Conservation (phyloP, 2,329 filamentous ascomycete species). For the Trichoderma guizhouense region DNA sequence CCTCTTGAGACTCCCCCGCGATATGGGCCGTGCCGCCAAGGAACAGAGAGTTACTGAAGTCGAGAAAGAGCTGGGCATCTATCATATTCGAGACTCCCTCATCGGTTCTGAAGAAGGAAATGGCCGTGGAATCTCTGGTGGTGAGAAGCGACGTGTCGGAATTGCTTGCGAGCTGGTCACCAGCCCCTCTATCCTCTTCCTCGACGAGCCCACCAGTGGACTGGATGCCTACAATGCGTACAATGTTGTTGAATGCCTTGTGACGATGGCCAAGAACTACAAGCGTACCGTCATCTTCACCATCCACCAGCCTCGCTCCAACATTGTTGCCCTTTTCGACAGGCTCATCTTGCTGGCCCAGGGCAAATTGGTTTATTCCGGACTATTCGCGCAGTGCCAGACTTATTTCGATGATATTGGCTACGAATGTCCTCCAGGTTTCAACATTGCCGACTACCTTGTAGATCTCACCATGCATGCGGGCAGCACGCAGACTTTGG, state of each 20-base stretch:
- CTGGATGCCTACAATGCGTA: conserved; percentile 96
- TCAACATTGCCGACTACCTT: conserved; percentile 98
- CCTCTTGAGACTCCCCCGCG: conserved; percentile 81
- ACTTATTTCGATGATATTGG: conserved; percentile 88
- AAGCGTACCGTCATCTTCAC: conserved; percentile 97
- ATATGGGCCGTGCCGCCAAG: conserved; percentile 86
- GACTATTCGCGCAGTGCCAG: conserved; percentile 84
- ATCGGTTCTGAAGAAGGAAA: conserved; percentile 95
- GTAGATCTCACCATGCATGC: conserved; percentile 98
- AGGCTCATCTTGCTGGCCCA: conserved; percentile 86
- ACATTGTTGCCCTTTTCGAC: conserved; percentile 96
- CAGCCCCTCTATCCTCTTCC: conserved; percentile 92
- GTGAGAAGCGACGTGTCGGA: conserved; percentile 91
- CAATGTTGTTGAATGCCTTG: conserved; percentile 94
- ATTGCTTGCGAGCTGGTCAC: conserved; percentile 98
- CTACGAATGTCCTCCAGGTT: conserved; percentile 89
- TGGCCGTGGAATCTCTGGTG: conserved; percentile 92
- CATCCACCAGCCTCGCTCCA: conserved; percentile 95
- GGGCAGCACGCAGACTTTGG: conserved; percentile 53
- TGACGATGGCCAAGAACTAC: conserved; percentile 92
- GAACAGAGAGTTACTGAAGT: conserved; percentile 89
- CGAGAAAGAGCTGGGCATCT: conserved; percentile 91
- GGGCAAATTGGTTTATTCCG: conserved; percentile 89
- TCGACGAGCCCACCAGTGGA: conserved; percentile 95
- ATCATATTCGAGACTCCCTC: conserved; percentile 88